These are phyloP conservation scores for Cyclotella cryptica DNA, from an alignment of 108 stramenopile species.

Conservation along the genomic window DNA sequence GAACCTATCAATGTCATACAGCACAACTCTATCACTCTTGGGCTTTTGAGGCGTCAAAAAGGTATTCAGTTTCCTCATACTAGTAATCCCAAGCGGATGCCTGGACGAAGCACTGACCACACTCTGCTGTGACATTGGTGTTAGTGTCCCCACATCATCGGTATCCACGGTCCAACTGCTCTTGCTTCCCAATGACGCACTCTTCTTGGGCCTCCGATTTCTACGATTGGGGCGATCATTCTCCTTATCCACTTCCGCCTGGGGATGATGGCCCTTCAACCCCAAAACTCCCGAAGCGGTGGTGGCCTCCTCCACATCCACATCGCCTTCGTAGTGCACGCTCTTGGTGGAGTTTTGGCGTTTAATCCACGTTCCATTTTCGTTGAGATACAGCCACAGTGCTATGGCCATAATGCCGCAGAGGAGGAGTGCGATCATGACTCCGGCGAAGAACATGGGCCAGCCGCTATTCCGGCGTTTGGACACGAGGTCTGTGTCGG, in stretches of 20 bases:
- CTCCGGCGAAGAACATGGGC: constrained; percentile 38
- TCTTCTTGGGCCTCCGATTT: background rate
- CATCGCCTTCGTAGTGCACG: constrained; percentile 26
- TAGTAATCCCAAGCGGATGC: constrained; percentile 33
- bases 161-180: constrained; percentile 1
- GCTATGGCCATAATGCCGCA: constrained; percentile 2
- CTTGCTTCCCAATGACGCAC: constrained; percentile 13
- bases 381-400: constrained; percentile 24
- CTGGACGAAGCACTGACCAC: constrained; percentile 19
- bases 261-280: constrained; percentile 39
- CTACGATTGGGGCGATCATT: constrained; percentile 31
- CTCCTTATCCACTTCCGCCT: constrained; percentile 20
- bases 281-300: constrained; percentile 34
- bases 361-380: constrained; percentile 5
- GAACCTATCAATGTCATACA: constrained; percentile 29
- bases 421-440: constrained; percentile 18
- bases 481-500: constrained; percentile 34
- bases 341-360: constrained; percentile 15
- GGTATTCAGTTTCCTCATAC: constrained; percentile 30
- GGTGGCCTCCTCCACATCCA: constrained; percentile 27
- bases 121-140: constrained; percentile 16
- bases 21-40: constrained; percentile 19
- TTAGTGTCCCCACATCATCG: background rate
- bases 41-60: constrained; percentile 35
- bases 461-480: constrained; percentile 14